phyloP scores from a whole-genome alignment of 2,329 filamentous ascomycete genomes.

The Colletotrichum costaricense region DNA sequence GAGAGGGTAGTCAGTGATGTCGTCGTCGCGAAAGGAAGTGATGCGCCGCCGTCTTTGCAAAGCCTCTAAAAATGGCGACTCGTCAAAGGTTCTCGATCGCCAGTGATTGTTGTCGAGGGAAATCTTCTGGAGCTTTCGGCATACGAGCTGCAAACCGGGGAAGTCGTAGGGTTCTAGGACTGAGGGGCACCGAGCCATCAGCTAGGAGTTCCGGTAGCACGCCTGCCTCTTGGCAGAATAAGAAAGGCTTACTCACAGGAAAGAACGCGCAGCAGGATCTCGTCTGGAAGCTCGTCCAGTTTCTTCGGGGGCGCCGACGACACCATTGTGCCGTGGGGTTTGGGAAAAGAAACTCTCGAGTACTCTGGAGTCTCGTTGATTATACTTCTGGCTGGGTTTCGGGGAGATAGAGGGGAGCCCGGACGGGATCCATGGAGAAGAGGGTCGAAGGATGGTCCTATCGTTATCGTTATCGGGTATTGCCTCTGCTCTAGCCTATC shows the following conservation, averaged over 20 bases:
- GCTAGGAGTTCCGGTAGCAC: constrained; percentile 2
- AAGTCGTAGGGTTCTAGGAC: constrained; percentile 74
- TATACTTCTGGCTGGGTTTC: constrained; percentile 18
- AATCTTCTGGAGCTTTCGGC: constrained; percentile 71
- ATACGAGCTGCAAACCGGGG: constrained; percentile 76
- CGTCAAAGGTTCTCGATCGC: constrained; percentile 79
- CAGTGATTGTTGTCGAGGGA: constrained; percentile 82
- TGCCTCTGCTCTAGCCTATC: constrained; percentile 8
- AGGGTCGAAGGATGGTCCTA: constrained; percentile 34
- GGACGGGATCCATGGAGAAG: constrained; percentile 25
- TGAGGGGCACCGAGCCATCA: constrained; percentile 45
- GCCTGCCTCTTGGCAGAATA: background rate
- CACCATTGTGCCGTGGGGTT: constrained; percentile 37
- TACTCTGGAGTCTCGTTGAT: background rate
- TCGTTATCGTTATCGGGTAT: constrained; percentile 32
- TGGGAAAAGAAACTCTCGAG: constrained; percentile 1
- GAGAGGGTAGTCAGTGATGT: constrained; percentile 28
- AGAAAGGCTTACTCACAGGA: constrained; percentile 27
- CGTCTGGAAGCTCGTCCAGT: constrained; percentile 69
- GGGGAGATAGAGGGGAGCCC: constrained; percentile 29
- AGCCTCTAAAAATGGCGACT: constrained; percentile 74
- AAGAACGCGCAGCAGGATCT: constrained; percentile 73
- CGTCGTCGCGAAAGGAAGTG: constrained; percentile 15
- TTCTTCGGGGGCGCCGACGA: constrained; percentile 28
- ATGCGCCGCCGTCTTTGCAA: constrained; percentile 64